Evolutionary conservation across 2,329 filamentous ascomycete species (phyloP).

Genomic region (Calonectria pseudoturangicola): DNA sequence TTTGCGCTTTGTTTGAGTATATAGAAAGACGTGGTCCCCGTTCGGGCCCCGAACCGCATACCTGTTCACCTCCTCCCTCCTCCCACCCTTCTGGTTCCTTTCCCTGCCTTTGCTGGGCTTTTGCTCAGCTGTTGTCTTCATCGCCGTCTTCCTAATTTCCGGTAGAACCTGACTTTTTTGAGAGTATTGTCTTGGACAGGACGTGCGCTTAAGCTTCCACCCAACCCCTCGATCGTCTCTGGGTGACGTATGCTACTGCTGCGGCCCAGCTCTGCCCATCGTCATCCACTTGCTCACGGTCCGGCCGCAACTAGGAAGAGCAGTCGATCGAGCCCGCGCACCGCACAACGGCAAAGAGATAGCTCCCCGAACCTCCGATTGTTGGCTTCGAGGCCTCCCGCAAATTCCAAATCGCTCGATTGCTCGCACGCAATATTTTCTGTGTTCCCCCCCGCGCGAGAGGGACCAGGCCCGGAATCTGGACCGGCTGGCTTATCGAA

Average conservation of each 20-base stretch:
- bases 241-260: conserved; percentile 52
- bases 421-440: conserved; percentile 4
- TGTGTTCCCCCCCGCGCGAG: conserved; percentile 25
- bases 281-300: conserved; percentile 37
- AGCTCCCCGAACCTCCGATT: conserved; percentile 14
- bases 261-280: conserved; percentile 44
- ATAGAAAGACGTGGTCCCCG: conserved; percentile 46
- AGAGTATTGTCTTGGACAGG: conserved; percentile 46
- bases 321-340: conserved; percentile 32
- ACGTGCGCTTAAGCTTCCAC: conserved; percentile 50
- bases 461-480: conserved; percentile 47
- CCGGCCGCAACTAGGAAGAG: neutral
- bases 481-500: conserved; percentile 48
- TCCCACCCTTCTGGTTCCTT: conserved; percentile 35
- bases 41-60: conserved; percentile 27
- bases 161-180: conserved; percentile 28
- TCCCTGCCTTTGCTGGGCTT: conserved; percentile 40
- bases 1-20: conserved; percentile 42
- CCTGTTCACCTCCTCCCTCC: conserved; percentile 22
- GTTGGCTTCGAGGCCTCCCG: conserved; percentile 17
- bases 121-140: conserved; percentile 32
- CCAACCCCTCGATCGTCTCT: conserved; percentile 46
- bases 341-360: conserved; percentile 4
- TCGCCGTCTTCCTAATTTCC: conserved; percentile 23
- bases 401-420: conserved; percentile 7